Evolutionary conservation across 2,329 filamentous ascomycete species (phyloP).

Genomic region (Epicoccum nigrum): DNA sequence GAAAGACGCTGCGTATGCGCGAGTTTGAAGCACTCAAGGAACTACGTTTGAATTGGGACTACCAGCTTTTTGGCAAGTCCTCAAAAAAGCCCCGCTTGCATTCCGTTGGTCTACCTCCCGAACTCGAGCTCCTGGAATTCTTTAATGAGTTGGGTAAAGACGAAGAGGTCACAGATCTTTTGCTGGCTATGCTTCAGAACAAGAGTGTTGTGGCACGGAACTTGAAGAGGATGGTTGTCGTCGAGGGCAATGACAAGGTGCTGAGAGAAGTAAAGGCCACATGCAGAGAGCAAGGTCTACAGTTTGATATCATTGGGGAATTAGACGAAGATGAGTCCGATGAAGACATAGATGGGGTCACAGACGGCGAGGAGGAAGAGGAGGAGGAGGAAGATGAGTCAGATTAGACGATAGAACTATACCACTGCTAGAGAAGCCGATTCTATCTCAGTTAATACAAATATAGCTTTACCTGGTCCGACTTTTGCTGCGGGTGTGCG

Average conservation of each 20-base stretch:
- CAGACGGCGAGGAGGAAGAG: not conserved
- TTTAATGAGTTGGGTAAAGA: conserved; percentile 43
- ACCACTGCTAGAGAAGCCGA: not conserved
- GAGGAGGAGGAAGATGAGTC: not conserved
- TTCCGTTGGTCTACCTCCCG: conserved; percentile 38
- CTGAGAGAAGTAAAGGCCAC: conserved; percentile 31
- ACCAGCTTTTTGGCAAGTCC: conserved; percentile 42
- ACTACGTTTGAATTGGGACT: conserved; percentile 40
- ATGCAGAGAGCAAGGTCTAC: conserved; percentile 28
- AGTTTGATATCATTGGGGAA: conserved; percentile 58
- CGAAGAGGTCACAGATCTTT: conserved; percentile 37
- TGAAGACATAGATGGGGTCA: not conserved
- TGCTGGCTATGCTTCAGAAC: conserved; percentile 35
- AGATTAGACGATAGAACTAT: not conserved
- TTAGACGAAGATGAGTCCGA: conserved; percentile 16
- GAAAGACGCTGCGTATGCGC: conserved; percentile 38
- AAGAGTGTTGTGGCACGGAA: conserved; percentile 33
- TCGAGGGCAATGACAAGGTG: conserved; percentile 34
- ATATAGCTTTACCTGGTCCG: too few species aligned
- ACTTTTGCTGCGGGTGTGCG: too few species aligned
- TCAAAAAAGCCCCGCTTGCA: conserved; percentile 41
- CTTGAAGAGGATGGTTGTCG: conserved; percentile 34
- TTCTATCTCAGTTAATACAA: not conserved
- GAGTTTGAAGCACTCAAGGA: conserved; percentile 35
- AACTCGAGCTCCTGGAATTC: conserved; percentile 37